Evolutionary conservation across 208 protist genomes (phyloP).

Genomic region (Wallacemonas sp.): DNA sequence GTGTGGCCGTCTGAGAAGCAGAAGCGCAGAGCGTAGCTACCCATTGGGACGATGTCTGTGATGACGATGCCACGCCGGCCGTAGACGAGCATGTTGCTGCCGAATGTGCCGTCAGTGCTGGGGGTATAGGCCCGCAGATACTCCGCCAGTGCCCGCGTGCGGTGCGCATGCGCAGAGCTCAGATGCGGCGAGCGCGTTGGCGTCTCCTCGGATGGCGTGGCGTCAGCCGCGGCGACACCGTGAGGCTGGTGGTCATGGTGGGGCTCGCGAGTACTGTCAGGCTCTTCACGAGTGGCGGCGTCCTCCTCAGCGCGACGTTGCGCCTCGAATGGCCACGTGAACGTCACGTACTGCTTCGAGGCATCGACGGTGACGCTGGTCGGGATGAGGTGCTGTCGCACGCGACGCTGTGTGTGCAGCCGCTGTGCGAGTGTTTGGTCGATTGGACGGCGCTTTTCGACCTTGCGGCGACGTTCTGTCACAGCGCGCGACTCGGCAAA

Average conservation of each 20-base stretch:
- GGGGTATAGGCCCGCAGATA: slow-evolving; percentile 84
- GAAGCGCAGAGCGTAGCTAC: slow-evolving; percentile 86
- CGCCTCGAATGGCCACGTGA: slow-evolving; percentile 65
- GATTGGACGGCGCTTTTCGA: slow-evolving; percentile 36
- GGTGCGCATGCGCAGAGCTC: slow-evolving; percentile 15
- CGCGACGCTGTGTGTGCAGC: slow-evolving; percentile 42
- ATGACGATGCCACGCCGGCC: slow-evolving; percentile 83
- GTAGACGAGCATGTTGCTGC: slow-evolving; percentile 63
- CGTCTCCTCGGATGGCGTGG: too few relatives aligned
- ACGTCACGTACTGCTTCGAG: slow-evolving; percentile 56
- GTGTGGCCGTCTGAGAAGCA: slow-evolving; percentile 84
- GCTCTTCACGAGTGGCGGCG: neutral
- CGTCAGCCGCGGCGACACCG: too few relatives aligned
- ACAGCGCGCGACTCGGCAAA: slow-evolving; percentile 58
- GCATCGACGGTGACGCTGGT: slow-evolving; percentile 54
- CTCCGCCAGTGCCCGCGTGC: slow-evolving; percentile 71
- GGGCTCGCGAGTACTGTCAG: neutral
- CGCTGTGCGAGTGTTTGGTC: slow-evolving; percentile 63
- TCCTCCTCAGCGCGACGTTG: slow-evolving; percentile 6
- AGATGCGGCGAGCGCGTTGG: neutral
- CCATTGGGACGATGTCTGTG: slow-evolving; percentile 66
- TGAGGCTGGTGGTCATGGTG: neutral
- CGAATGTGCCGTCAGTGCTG: slow-evolving; percentile 75
- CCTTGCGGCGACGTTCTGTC: slow-evolving; percentile 60
- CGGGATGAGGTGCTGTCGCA: slow-evolving; percentile 58